A percentile compares a stretch with the other conserved stretches of the same genome.
Conservation (phyloP, 805 yeast genomes). For the Spathaspora passalidarum region DNA sequence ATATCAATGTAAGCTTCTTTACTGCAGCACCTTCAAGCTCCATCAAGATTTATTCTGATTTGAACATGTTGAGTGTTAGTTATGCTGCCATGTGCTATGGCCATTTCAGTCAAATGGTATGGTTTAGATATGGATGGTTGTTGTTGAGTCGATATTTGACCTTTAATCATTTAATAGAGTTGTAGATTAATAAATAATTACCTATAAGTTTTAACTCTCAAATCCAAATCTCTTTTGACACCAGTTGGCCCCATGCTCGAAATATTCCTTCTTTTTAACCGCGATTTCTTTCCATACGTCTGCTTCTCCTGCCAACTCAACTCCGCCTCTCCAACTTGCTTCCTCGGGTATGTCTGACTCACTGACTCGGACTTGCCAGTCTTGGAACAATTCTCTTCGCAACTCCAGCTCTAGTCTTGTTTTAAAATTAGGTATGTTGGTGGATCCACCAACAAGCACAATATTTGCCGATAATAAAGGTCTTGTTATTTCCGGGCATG, state of each 20-base stretch:
- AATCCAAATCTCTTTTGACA: conserved; percentile 52
- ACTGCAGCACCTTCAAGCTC: conserved; percentile 19
- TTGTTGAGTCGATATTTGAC: conserved; percentile 71
- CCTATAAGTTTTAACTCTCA: conserved; percentile 6
- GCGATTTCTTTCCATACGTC: conserved; percentile 49
- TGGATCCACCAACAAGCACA: conserved; percentile 78
- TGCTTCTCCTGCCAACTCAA: conserved; percentile 25
- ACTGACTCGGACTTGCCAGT: conserved; percentile 59
- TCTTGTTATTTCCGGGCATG: conserved; percentile 68
- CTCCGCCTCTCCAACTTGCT: conserved; percentile 38
- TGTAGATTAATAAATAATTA: conserved; percentile 1
- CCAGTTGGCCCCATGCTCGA: conserved; percentile 75
- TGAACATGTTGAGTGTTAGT: conserved; percentile 39
- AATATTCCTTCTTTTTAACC: conserved; percentile 75
- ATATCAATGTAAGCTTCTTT: conserved; percentile 36
- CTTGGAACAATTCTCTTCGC: conserved; percentile 65
- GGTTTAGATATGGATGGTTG: conserved; percentile 94
- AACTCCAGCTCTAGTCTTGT: conserved; percentile 60
- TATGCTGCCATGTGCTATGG: conserved; percentile 77
- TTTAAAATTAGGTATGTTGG: conserved; percentile 65
- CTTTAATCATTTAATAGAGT: conserved; percentile 60
- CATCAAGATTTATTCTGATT: conserved; percentile 38
- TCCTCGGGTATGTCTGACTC: conserved; percentile 18
- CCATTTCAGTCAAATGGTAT: conserved; percentile 87
- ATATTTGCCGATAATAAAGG: conserved; percentile 81